Evolutionary conservation across 441 rosid species (phyloP).

Genomic region (Manihot esculenta): DNA sequence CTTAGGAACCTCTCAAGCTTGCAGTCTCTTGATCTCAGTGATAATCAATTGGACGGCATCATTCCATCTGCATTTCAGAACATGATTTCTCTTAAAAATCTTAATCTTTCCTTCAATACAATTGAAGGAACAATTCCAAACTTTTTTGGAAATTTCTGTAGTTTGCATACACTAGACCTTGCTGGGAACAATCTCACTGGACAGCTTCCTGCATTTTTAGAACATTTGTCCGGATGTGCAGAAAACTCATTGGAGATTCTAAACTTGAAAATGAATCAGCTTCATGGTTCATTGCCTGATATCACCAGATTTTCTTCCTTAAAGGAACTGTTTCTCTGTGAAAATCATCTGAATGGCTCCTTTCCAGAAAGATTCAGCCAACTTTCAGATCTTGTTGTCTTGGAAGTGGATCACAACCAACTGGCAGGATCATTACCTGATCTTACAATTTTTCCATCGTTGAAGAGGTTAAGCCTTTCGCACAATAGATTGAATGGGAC

Average conservation of each 20-base stretch:
- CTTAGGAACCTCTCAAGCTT: slow-evolving; percentile 23
- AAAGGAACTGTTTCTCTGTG: slow-evolving; percentile 14
- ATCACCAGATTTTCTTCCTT: slow-evolving; percentile 15
- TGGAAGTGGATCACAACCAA: slow-evolving; percentile 22
- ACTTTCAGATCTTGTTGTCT: slow-evolving; percentile 9
- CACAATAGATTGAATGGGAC: slow-evolving; percentile 19
- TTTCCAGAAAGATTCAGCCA: slow-evolving; percentile 18
- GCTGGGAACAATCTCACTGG: slow-evolving; percentile 10
- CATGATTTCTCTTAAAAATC: too few relatives aligned
- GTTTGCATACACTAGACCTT: slow-evolving; percentile 15
- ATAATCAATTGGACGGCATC: too few relatives aligned
- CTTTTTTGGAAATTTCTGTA: slow-evolving; percentile 17
- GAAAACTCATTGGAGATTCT: slow-evolving; percentile 19
- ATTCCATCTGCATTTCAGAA: too few relatives aligned
- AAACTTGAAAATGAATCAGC: slow-evolving; percentile 15
- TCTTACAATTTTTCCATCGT: slow-evolving; percentile 13
- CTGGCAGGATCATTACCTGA: slow-evolving; percentile 19
- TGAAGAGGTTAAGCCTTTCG: slow-evolving; percentile 12
- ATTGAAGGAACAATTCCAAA: slow-evolving; percentile 13
- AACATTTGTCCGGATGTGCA: slow-evolving; percentile 14
- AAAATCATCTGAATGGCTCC: slow-evolving; percentile 20
- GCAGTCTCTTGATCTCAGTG: slow-evolving; percentile 23
- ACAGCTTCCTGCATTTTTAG: slow-evolving; percentile 4
- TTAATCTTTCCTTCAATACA: slow-evolving; percentile 11
- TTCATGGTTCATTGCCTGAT: slow-evolving; percentile 24